Conservation (phyloP, 176 grass and related monocot genomes). For the Zea luxurians region DNA sequence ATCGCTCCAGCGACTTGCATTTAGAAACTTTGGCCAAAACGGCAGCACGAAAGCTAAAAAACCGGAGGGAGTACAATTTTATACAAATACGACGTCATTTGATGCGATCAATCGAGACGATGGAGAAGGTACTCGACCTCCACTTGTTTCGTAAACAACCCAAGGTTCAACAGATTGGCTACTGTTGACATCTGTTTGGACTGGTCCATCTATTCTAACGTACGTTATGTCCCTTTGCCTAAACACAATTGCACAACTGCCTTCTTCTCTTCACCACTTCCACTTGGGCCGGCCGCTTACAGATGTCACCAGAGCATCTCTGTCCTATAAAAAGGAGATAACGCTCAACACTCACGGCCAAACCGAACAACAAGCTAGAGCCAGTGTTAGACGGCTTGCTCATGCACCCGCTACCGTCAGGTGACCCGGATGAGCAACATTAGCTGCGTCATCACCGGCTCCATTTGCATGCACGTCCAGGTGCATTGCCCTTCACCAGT, state of each 20-base stretch:
- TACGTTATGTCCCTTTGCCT: conserved; percentile 65
- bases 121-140: conserved; percentile 82
- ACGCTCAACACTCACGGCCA: too few relatives aligned
- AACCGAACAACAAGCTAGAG: too few relatives aligned
- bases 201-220: conserved; percentile 50
- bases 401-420: too few relatives aligned
- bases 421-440: too few relatives aligned
- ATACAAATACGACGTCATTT: conserved; percentile 30
- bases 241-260: conserved; percentile 57
- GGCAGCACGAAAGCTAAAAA: too few relatives aligned
- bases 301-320: conserved; percentile 75
- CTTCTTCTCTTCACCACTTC: conserved; percentile 81
- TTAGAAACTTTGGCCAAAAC: too few relatives aligned
- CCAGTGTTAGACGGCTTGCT: too few relatives aligned
- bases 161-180: conserved; percentile 52
- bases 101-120: conserved; percentile 67
- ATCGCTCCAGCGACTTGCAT: too few relatives aligned
- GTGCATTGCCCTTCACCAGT: too few relatives aligned
- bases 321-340: conserved; percentile 45
- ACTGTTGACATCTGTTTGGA: conserved; percentile 29
- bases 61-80: neutral
- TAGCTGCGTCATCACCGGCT: too few relatives aligned
- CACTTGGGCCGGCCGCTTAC: conserved; percentile 65
- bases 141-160: conserved; percentile 63
- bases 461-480: too few relatives aligned